Evolutionary conservation across 768 basidiomycete genomes (phyloP).

Genomic region (Tulasnella sp.): DNA sequence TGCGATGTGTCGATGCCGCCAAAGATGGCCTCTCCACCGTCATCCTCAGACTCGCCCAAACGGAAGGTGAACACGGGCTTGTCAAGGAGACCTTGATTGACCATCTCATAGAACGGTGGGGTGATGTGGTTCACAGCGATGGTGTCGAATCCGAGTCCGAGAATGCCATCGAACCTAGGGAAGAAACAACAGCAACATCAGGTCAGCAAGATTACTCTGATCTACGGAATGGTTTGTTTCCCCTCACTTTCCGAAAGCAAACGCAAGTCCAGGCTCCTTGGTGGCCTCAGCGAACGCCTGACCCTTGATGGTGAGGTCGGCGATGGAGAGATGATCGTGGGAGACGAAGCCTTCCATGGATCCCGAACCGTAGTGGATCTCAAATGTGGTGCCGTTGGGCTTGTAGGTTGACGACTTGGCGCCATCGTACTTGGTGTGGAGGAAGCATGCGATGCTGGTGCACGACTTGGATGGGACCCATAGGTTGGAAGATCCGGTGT

Average conservation of each 20-base stretch:
- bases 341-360: slow-evolving; percentile 96
- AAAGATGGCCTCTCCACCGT: slow-evolving; percentile 84
- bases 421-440: slow-evolving; percentile 88
- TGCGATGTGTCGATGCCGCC: slow-evolving; percentile 74
- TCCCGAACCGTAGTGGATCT: slow-evolving; percentile 90
- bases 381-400: slow-evolving; percentile 77
- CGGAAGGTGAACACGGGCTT: slow-evolving; percentile 90
- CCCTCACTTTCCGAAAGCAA: slow-evolving; percentile 87
- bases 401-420: slow-evolving; percentile 70
- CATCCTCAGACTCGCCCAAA: slow-evolving; percentile 70
- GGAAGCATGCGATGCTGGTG: slow-evolving; percentile 85
- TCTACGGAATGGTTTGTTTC: no score
- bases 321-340: slow-evolving; percentile 65
- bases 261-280: slow-evolving; percentile 92
- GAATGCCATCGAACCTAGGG: slow-evolving; percentile 82
- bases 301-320: slow-evolving; percentile 59
- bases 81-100: slow-evolving; percentile 70
- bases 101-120: slow-evolving; percentile 92
- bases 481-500: slow-evolving; percentile 47
- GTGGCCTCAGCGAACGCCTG: slow-evolving; percentile 93
- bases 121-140: slow-evolving; percentile 88
- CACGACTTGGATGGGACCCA: slow-evolving; percentile 83
- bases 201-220: neutral
- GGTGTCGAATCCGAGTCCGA: slow-evolving; percentile 89
- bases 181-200: no score